Base-by-base conservation (phyloP, 2,329 filamentous ascomycete genomes). In the Pseudohalonectria lignicola region DNA sequence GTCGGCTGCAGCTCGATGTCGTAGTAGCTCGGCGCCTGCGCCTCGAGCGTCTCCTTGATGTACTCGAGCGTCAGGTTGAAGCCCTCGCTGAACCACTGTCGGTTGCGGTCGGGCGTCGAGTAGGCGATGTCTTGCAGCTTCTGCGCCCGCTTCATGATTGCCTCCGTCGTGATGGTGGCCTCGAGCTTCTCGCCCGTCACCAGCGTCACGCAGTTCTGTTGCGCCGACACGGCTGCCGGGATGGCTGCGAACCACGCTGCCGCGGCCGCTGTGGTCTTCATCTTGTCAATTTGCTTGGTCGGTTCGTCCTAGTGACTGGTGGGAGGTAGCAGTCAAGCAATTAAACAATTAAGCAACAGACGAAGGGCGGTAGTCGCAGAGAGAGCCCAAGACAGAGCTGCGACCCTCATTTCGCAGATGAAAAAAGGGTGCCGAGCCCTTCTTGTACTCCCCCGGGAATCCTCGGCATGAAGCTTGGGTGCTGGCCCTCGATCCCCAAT, bases 61-160 rank as follows among this genome's bases (percentile, higher is more conserved):
- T 37, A 37, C 28, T 32, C 18, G 25, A 37, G 29, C 9, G 36
- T 37, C 28, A 37, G 36, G 13, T 32, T 28, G 36, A 37, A 37
- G 15, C 36, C 36, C 17, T 28, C 28, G 19, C 32, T 28, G 25
- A 18, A 29, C 36, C 36, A 37, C 18, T 37, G 36, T 2, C 36
- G 18, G 36, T 37, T 37, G 29, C 36, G 36, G 30, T 29, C 36
- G 5, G 29, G n/a, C 4, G 36, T 37, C 19, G 36, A 37, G 29
- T 37, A 37, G n/a, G 36, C 36, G 12, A 37, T 26, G 29, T 31
- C 36, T 20, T 37, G 28, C 13, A 37, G 29, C 28, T 23, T 25
- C 36, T 32, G 28, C 2, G 36, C 36, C 13, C 36, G 19, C 6
- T n/a, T 29, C 3, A 37, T 15, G n/a, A 39, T 25, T 3, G 31